Evolutionary conservation across 1,284 basidiomycete genomes (phyloP).

Genomic region (Vanrija sp.): DNA sequence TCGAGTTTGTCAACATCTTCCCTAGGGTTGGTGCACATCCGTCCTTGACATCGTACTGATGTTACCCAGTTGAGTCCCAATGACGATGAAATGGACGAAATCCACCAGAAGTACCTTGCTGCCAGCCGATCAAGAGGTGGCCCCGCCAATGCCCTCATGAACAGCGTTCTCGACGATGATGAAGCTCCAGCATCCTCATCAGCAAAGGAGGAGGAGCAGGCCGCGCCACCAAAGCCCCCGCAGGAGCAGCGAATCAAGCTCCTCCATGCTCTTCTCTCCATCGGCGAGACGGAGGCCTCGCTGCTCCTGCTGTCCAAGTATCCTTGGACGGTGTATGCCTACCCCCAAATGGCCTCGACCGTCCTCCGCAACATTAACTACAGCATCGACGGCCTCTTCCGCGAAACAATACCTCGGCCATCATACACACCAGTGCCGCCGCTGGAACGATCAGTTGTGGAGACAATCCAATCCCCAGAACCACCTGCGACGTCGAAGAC

Average conservation of each 20-base stretch:
- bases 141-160: conserved; percentile 76
- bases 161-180: conserved; percentile 82
- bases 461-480: conserved; percentile 65
- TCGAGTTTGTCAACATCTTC: conserved; percentile 72
- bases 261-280: conserved; percentile 71
- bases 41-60: not conserved
- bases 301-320: conserved; percentile 74
- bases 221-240: conserved; percentile 34
- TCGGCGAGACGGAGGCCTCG: conserved; percentile 77
- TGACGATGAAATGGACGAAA: conserved; percentile 68
- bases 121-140: conserved; percentile 60
- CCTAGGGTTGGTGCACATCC: conserved; percentile 29
- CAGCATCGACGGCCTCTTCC: conserved; percentile 67
- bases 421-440: conserved; percentile 33
- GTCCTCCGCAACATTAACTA: conserved; percentile 68
- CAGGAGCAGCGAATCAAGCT: conserved; percentile 81
- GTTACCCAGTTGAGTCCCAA: conserved; percentile 63
- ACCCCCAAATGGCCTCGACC: conserved; percentile 78
- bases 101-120: conserved; percentile 64
- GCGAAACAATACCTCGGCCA: conserved; percentile 35
- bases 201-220: conserved; percentile 43
- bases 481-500: conserved; percentile 67
- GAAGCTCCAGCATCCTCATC: conserved; percentile 28
- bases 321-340: conserved; percentile 78
- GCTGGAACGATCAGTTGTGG: conserved; percentile 19